Conservation (phyloP, 2,329 filamentous ascomycete species). For the Penicillium sumatraense region DNA sequence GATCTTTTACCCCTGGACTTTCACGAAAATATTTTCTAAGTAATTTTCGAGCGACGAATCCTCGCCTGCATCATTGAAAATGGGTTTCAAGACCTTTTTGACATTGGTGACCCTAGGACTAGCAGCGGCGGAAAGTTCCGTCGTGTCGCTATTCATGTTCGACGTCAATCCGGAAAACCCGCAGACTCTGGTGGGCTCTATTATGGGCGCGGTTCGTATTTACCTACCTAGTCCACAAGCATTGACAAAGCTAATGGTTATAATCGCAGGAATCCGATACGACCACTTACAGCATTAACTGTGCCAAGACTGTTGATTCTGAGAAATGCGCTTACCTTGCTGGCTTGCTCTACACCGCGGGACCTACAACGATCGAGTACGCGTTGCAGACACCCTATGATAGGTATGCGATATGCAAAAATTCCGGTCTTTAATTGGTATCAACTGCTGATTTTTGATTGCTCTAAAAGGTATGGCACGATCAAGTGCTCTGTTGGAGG, state of each 20-base stretch:
- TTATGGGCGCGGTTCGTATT: neutral
- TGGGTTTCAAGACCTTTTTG: neutral
- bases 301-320: neutral
- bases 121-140: neutral
- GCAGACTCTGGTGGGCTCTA: neutral
- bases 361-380: neutral
- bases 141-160: neutral
- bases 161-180: neutral
- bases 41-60: neutral
- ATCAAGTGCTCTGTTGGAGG: constrained; percentile 22
- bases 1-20: neutral
- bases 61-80: neutral
- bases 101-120: neutral
- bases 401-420: neutral
- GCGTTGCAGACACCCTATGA: neutral
- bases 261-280: neutral
- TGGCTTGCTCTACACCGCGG: neutral
- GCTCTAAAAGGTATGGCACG: constrained; percentile 11
- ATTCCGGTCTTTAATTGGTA: neutral
- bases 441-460: neutral
- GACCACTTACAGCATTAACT: neutral
- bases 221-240: neutral
- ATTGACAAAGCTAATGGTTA: neutral
- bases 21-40: neutral
- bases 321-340: neutral